Base-by-base conservation (phyloP, 192 early-diverging fungal species). In the Rhizoclosmatium sp. region DNA sequence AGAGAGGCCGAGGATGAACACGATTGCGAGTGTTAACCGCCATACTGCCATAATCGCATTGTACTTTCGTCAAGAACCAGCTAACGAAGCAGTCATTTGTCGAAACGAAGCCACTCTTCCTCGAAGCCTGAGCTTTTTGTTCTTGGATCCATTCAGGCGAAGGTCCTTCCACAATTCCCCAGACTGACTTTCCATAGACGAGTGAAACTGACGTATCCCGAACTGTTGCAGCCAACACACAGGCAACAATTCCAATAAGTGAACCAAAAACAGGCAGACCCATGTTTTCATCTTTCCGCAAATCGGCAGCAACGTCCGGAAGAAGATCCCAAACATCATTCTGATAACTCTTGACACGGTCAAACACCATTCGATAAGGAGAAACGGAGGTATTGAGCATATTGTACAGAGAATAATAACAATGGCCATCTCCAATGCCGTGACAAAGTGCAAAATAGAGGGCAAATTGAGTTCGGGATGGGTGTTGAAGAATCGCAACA, bases 391-490 rank as follows among this genome's bases (percentile, higher is more conserved):
- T 31, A 10, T n/a, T 10, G 62, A 65, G 40, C 62, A 65, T 65
- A 10, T 65, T 65, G 62, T 65, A 65, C 0, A 65, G 62, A 9
- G 62, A 65, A 41, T 65, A 65, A 41, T 65, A 65, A 65, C 21
- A 31, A 31, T 65, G 40, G 12, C 62, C 62, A 65, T 65, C 62
- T 41, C 62, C 62, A 23, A 65, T 65, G 9, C 21, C 62, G 31
- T 65, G 62, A 41, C 40, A 31, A 10, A 65, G 62, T 31, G 62
- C 12, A 31, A 65, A 56, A 56, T 56, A 56, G 10, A 56, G 54
- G 10, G 54, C 54, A 56, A 56, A 56, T n/a, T 56, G 54, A 9
- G 9, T 56, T n/a, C 19, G 9, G 54, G 9, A 14, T 9, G 54
- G 54, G 19, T 56, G 54, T 14, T 14, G 9, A 9, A 56, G 19